phyloP scores from a whole-genome alignment of 2,329 filamentous ascomycete genomes.

The Pestalotiopsis sp. region DNA sequence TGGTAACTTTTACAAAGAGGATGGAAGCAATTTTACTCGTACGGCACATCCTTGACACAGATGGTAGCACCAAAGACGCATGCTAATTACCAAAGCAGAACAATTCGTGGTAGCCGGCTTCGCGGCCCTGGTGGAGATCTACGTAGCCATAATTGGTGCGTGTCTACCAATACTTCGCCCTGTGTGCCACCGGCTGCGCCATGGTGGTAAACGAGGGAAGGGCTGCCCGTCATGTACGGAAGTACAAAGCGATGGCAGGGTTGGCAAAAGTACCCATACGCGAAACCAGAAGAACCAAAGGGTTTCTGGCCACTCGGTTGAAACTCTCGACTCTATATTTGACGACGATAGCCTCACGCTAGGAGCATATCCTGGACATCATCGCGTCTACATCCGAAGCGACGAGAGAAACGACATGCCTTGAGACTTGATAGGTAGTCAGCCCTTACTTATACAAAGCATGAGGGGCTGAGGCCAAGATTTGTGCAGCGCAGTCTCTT shows the following conservation, averaged over 20 bases:
- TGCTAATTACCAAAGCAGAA: conserved; percentile 8
- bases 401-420: background rate
- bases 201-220: conserved; percentile 3
- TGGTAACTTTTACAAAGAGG: background rate
- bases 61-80: background rate
- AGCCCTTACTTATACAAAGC: background rate
- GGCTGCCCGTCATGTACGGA: background rate
- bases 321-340: background rate
- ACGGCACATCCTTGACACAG: background rate
- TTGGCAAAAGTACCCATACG: background rate
- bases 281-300: background rate
- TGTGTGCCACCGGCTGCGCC: conserved; percentile 20
- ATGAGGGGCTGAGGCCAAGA: too few relatives aligned
- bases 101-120: conserved; percentile 12
- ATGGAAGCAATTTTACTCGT: background rate
- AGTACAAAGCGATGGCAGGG: background rate
- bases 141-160: conserved; percentile 22
- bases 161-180: conserved; percentile 21
- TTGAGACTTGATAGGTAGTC: background rate
- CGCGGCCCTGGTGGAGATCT: conserved; percentile 20
- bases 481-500: too few relatives aligned
- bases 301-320: background rate
- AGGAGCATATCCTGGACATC: background rate
- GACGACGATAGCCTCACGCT: background rate
- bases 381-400: background rate